A percentile compares a stretch with the other conserved stretches of the same genome.
These are phyloP conservation scores for Madurella mycetomatis DNA, from an alignment of 2,329 filamentous ascomycete species.

Conservation along the genomic window DNA sequence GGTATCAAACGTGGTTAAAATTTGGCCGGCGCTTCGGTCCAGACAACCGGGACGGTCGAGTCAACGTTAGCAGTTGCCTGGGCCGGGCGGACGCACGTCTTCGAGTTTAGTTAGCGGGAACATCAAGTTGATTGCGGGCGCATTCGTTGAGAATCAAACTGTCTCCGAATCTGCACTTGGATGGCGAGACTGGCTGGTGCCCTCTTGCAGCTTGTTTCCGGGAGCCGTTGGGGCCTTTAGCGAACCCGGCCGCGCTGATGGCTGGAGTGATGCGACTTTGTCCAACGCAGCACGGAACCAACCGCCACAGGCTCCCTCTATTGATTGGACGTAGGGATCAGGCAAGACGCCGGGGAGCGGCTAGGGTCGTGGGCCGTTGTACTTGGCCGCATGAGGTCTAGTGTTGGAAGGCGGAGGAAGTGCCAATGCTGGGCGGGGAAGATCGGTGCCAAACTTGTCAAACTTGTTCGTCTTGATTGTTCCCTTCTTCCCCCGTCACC, in stretches of 20 bases:
- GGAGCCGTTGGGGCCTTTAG: neutral
- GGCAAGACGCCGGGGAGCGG: neutral
- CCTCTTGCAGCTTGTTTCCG: neutral
- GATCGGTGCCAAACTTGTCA: too few relatives aligned
- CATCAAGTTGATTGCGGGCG: too few relatives aligned
- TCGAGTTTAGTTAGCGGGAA: too few relatives aligned
- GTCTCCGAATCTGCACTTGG: neutral
- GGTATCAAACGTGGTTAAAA: neutral
- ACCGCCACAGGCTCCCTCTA: neutral
- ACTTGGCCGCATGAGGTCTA: neutral
- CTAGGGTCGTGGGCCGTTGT: neutral
- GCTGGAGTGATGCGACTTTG: too few relatives aligned
- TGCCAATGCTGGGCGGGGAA: too few relatives aligned
- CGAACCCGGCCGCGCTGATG: neutral
- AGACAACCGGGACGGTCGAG: slow-evolving; percentile 1
- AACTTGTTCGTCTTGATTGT: too few relatives aligned
- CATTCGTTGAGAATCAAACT: neutral
- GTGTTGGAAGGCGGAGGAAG: neutral
- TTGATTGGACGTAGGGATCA: neutral
- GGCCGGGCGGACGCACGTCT: too few relatives aligned
- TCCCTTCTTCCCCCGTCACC: too few relatives aligned
- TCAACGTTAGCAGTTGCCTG: neutral
- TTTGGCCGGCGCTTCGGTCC: slow-evolving; percentile 10
- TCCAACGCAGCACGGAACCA: neutral
- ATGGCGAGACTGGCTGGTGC: neutral